Evolutionary conservation across 768 basidiomycete genomes (phyloP).

Genomic region (Mycena metata): DNA sequence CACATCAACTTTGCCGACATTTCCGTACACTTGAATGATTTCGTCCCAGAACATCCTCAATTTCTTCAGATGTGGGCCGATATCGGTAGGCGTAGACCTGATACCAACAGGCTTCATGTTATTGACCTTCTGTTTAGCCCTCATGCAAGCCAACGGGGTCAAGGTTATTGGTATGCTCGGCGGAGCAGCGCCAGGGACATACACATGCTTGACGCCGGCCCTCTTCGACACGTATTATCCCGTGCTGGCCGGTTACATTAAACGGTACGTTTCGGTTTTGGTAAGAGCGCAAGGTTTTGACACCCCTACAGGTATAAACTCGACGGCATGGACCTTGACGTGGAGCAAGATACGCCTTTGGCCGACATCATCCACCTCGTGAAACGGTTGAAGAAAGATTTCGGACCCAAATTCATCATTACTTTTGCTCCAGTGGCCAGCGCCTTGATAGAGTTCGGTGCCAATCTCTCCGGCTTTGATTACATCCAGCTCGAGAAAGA

Average conservation of each 20-base stretch:
- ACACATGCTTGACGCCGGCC: constrained; percentile 35
- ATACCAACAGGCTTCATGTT: not conserved
- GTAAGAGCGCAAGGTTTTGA: not conserved
- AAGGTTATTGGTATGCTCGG: constrained; percentile 46
- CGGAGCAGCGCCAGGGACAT: constrained; percentile 43
- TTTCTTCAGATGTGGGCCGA: constrained; percentile 44
- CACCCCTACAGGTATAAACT: constrained; percentile 35
- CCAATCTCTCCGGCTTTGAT: constrained; percentile 45
- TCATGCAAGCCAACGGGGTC: constrained; percentile 39
- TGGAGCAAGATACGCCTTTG: constrained; percentile 39
- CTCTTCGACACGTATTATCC: constrained; percentile 44
- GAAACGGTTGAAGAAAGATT: constrained; percentile 38
- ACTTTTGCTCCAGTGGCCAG: constrained; percentile 44
- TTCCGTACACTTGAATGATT: constrained; percentile 42
- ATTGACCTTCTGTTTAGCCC: not conserved
- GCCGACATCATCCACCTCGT: constrained; percentile 38
- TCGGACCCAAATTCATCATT: constrained; percentile 44
- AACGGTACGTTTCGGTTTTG: not conserved
- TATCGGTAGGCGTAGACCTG: constrained; percentile 15
- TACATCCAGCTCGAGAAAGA: constrained; percentile 39
- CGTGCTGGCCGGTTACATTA: constrained; percentile 26
- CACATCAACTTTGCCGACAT: constrained; percentile 43
- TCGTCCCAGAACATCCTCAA: constrained; percentile 36
- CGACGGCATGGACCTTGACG: constrained; percentile 46
- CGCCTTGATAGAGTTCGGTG: constrained; percentile 37